Percentiles rank a stretch among this genome's conserved stretches.
Conservation (phyloP, 257 asterid species). For the Solanum pennellii region DNA sequence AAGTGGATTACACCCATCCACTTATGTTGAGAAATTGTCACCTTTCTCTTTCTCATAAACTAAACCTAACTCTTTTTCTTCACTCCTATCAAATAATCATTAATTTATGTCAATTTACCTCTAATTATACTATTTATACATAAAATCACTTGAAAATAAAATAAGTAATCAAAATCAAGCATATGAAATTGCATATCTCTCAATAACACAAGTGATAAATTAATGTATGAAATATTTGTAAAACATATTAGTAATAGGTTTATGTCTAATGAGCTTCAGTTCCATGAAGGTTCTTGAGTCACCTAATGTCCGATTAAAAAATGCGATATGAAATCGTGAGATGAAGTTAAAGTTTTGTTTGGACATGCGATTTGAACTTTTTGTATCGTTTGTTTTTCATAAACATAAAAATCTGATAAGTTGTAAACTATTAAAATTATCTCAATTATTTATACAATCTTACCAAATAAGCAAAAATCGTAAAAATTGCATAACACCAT, state of each 20-base stretch:
- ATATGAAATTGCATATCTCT: not conserved
- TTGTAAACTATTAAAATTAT: no score
- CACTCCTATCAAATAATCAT: not conserved
- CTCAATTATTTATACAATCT: not conserved
- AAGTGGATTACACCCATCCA: not conserved
- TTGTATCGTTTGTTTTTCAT: no score
- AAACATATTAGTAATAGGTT: not conserved
- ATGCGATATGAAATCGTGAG: no score
- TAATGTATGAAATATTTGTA: not conserved
- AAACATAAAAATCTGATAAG: no score
- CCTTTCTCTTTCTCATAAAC: not conserved
- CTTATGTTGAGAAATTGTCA: not conserved
- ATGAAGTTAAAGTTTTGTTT: no score
- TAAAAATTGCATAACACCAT: not conserved
- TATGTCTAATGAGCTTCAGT: not conserved
- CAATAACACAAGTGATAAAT: not conserved
- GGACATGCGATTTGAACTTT: no score
- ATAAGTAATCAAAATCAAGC: not conserved
- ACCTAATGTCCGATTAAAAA: not conserved
- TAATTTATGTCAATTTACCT: not conserved
- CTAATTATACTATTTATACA: not conserved
- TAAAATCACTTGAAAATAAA: not conserved
- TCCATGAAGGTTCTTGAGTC: not conserved
- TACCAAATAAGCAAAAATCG: not conserved
- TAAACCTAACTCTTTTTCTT: not conserved